Evolutionary conservation across 495 filamentous ascomycete species (phyloP).

Genomic region (Xylaria intraflava): DNA sequence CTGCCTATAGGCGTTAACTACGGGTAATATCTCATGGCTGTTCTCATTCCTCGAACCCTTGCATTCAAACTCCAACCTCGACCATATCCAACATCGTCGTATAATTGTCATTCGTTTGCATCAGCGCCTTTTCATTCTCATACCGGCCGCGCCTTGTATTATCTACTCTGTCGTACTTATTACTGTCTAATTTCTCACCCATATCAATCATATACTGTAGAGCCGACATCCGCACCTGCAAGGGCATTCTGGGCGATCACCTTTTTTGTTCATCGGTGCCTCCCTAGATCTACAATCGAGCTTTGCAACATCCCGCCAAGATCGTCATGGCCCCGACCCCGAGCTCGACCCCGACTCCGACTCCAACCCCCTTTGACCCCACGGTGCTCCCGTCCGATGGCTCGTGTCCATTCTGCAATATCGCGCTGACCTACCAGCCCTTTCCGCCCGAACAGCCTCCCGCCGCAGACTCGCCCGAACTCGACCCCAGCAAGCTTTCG

Average conservation of each 20-base stretch:
- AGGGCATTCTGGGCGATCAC: too few relatives aligned
- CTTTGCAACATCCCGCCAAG: too few relatives aligned
- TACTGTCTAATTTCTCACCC: neutral
- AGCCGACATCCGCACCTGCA: neutral
- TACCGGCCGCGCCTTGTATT: neutral
- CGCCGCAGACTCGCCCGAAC: slow-evolving; percentile 20
- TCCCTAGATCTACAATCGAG: too few relatives aligned
- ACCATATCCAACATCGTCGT: too few relatives aligned
- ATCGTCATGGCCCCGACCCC: too few relatives aligned
- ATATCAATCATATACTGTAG: neutral
- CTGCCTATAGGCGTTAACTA: too few relatives aligned
- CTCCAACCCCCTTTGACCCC: slow-evolving; percentile 19
- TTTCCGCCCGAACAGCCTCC: slow-evolving; percentile 36
- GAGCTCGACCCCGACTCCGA: too few relatives aligned
- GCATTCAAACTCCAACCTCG: too few relatives aligned
- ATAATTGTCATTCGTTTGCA: neutral
- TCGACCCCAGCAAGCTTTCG: slow-evolving; percentile 30
- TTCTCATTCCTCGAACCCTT: too few relatives aligned
- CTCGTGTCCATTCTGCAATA: slow-evolving; percentile 62
- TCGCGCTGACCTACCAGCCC: slow-evolving; percentile 42
- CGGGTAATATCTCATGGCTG: too few relatives aligned
- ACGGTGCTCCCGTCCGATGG: slow-evolving; percentile 14
- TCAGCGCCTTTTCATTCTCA: neutral
- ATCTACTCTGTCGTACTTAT: neutral
- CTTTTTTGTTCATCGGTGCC: too few relatives aligned